Percentiles rank a stretch among this genome's conserved stretches.
Evolutionary conservation across 2,329 filamentous ascomycete genomes (phyloP).

Genomic region (Hymenoscyphus albidus): DNA sequence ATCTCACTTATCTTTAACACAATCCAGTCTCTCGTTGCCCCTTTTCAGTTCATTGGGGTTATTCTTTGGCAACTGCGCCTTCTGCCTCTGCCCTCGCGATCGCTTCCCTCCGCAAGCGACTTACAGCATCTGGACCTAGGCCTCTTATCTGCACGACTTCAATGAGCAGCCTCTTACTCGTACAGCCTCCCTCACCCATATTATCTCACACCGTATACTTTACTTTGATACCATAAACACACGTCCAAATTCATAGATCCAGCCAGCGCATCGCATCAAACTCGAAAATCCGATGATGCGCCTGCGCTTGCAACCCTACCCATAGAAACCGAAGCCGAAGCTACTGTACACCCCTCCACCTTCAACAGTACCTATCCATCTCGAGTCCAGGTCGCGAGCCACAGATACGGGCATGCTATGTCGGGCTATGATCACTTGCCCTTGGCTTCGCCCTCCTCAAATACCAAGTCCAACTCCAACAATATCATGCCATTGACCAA

Average conservation of each 20-base stretch:
- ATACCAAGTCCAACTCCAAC: constrained; percentile 20
- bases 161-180: background rate
- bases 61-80: background rate
- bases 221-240: background rate
- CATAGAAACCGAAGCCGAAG: constrained; percentile 13
- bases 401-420: constrained; percentile 8
- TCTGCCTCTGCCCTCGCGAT: background rate
- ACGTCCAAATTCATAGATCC: background rate
- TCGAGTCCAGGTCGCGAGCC: background rate
- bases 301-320: constrained; percentile 6
- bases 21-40: background rate
- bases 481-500: constrained; percentile 29
- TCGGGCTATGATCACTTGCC: constrained; percentile 21
- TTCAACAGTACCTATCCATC: constrained; percentile 3
- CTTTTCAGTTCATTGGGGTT: too few species aligned
- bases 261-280: background rate
- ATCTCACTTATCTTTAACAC: background rate
- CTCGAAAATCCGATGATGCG: constrained; percentile 19
- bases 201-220: background rate
- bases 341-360: constrained; percentile 13
- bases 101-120: background rate
- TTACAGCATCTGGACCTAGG: background rate
- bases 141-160: background rate
- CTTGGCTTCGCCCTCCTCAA: constrained; percentile 10
- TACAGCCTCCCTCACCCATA: background rate